phyloP scores from a whole-genome alignment of 2,329 filamentous ascomycete species.

The Aspergillus pseudotamarii region DNA sequence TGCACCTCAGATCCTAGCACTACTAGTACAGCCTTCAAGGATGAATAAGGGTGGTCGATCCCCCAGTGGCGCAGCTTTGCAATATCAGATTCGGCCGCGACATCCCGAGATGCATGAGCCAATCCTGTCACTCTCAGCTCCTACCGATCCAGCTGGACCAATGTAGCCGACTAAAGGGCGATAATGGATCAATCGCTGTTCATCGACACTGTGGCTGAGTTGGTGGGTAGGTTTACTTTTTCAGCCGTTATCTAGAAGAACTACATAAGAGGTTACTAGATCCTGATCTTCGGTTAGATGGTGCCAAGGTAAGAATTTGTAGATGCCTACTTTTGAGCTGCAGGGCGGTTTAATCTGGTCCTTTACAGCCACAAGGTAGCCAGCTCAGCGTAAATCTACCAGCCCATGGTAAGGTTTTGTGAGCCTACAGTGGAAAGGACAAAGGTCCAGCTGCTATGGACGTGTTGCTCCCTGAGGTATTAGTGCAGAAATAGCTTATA shows the following conservation, averaged over 20 bases:
- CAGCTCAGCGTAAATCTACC: not conserved
- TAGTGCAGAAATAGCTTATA: not conserved
- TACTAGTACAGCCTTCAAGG: not conserved
- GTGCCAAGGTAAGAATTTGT: not conserved
- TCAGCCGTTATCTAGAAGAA: not conserved
- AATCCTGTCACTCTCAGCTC: conserved; percentile 5
- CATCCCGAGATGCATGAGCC: conserved; percentile 7
- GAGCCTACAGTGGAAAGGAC: not conserved
- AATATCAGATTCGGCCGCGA: conserved; percentile 8
- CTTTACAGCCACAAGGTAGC: not conserved
- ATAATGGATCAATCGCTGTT: not conserved
- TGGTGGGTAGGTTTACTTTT: not conserved
- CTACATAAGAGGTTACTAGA: not conserved
- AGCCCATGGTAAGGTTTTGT: not conserved
- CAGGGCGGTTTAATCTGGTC: not conserved
- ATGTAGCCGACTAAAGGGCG: not conserved
- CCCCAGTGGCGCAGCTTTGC: conserved; percentile 14
- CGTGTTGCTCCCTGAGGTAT: not conserved
- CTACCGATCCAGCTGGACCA: not conserved
- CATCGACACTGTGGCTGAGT: not conserved
- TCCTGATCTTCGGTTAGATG: not conserved
- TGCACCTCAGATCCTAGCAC: not conserved
- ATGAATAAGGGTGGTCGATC: conserved; percentile 10
- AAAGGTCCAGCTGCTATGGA: not conserved
- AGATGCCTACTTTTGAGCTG: not conserved